Evolutionary conservation across 352 stramenopile species (phyloP), one percentile per base, ranked within the genome.

Genomic region (Paralagenidium karlingii): DNA sequence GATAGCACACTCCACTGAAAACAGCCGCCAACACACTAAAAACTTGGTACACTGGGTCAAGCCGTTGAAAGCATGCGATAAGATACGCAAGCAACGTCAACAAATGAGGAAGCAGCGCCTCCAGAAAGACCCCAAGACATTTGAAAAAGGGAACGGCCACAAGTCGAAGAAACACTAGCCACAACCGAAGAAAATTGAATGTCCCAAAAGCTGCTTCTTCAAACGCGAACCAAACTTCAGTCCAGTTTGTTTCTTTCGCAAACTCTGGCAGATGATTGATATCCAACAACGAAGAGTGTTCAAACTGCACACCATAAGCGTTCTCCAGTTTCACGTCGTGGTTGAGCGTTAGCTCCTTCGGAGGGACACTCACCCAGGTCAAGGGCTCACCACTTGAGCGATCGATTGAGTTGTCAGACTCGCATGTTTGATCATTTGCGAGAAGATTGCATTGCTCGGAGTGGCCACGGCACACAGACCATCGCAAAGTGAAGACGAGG

Each of bases 41-140:
- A 8, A 55, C 55, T 40, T 90, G 74, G 36, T 82, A 47, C 12
- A 74, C 45, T 0, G 69, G 73, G n/a, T 86, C 67, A 40, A 90
- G 59, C 39, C 62, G 45, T 25, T 44, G 53, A 12, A 86, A 50
- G 20, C 63, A 60, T 31, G 78, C 55, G 6, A 42, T 60, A 0
- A 50, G 45, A 7, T 77, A 39, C 34, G 59, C 55, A 10, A 52
- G 28, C 5, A 58, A 50, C 2, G 55, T 53, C 19, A 87, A 46
- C 16, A 73, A 63, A 13, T 91, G 77, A 26, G 77, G 77, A 37
- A 91, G 58, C 36, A 80, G 53, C 29, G 51, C 51, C 22, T 88
- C 77, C 1, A 65, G 38, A 3, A 88, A 1, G 1, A 67, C 39
- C 2, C 51, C 42, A 5, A 75, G 34, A n/a, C 51, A 40, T 24